phyloP scores from a whole-genome alignment of 148 eudicot genomes.

The Diospyros kaki region DNA sequence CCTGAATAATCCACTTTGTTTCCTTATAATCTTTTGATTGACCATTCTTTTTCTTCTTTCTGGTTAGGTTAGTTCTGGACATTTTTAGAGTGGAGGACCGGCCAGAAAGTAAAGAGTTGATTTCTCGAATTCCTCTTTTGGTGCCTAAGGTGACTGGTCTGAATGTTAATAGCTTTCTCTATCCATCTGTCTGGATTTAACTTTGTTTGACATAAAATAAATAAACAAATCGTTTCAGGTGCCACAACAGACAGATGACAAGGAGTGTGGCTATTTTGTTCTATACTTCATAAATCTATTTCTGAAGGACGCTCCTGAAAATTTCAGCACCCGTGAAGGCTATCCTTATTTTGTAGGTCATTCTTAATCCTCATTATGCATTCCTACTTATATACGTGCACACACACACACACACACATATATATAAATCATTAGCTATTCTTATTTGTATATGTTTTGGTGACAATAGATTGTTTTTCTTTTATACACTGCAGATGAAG shows the following conservation, averaged over 20 bases:
- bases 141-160: slow-evolving; percentile 49
- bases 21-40: neutral
- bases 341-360: slow-evolving; percentile 51
- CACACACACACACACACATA: no score
- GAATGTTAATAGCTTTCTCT: neutral
- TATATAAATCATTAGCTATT: neutral
- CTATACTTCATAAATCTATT: slow-evolving; percentile 53
- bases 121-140: slow-evolving; percentile 46
- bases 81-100: slow-evolving; percentile 44
- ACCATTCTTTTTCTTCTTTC: neutral
- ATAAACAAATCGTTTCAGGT: slow-evolving; percentile 40
- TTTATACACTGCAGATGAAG: slow-evolving; percentile 31
- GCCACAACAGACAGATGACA: slow-evolving; percentile 50
- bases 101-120: slow-evolving; percentile 28
- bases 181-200: neutral
- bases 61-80: slow-evolving; percentile 54
- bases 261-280: slow-evolving; percentile 53
- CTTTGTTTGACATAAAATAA: neutral
- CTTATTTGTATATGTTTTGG: neutral
- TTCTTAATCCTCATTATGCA: neutral
- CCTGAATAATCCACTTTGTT: neutral
- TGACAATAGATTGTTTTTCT: neutral
- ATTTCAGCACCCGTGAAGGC: slow-evolving; percentile 32
- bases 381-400: neutral
- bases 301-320: slow-evolving; percentile 42